Evolutionary conservation across 2,329 filamentous ascomycete genomes (phyloP), one percentile per base, ranked within the genome.

Genomic region (Colletotrichum horii): DNA sequence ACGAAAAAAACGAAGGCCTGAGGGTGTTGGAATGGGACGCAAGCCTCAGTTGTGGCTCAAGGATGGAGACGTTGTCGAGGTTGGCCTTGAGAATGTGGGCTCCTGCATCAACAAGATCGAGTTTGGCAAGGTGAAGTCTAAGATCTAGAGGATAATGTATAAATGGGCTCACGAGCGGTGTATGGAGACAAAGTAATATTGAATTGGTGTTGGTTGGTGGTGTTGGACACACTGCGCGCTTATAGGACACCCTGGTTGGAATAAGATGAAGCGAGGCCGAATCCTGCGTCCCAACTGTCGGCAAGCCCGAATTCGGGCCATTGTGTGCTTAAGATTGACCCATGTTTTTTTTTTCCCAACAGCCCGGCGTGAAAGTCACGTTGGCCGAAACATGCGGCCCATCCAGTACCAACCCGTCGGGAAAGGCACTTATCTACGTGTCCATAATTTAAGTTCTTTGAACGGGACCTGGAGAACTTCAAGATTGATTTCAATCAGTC

Each of bases 11-110:
- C 24, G 26, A 56, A 92, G 90, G 12, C 94, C 93, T 0, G 89
- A 92, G 76, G 94, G 93, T 36, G 93, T 95, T 24, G 93, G 92
- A 2, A 93, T 94, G 90, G 93, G 93, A 16, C 88, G 90, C 66
- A 92, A 89, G 71, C 93, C 93, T 4, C 90, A 89, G 73, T 79
- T 94, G 12, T 95, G 93, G 92, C 84, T 95, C 72, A 91, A 93
- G 82, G 89, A 95, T 81, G 92, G 93, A 6, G 94, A 95, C 82
- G 84, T 91, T 26, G 92, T 95, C 24, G 92, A 94, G 81, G 93
- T 95, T 66, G 88, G 87, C 8, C 86, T 95, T 2, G 92, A 95
- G 79, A 87, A 88, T 2, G 91, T 95, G 8, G 93, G 94, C 28
- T 89, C 88, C 16, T 92, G 89, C 78, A 88, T 82, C 6, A 91